A percentile compares a stretch with the other conserved stretches of the same genome.
These are phyloP conservation scores for Pyrenophora tritici-repentis DNA, from an alignment of 2,329 filamentous ascomycete genomes.

Conservation along the genomic window DNA sequence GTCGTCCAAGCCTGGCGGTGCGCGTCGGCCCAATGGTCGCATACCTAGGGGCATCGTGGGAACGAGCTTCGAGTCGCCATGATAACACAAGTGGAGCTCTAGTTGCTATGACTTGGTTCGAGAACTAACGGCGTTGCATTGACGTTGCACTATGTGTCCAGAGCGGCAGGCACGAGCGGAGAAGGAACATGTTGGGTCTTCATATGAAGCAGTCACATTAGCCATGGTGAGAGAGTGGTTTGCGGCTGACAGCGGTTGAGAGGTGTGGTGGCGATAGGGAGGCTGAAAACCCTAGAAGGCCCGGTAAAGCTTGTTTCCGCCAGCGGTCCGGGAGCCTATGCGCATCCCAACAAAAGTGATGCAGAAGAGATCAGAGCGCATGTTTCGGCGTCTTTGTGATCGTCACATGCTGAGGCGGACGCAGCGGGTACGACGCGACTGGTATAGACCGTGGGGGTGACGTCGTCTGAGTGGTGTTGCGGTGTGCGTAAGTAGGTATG, in stretches of 20 bases:
- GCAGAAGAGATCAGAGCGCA: conserved; percentile 18
- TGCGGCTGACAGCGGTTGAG: conserved; percentile 19
- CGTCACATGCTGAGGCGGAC: conserved; percentile 21
- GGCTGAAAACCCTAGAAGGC: conserved; percentile 31
- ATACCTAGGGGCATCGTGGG: conserved; percentile 27
- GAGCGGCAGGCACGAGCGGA: neutral
- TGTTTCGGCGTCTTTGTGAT: conserved; percentile 20
- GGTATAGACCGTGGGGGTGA: conserved; percentile 1
- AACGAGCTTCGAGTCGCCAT: conserved; percentile 13
- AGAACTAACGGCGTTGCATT: conserved; percentile 12
- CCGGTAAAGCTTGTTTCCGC: conserved; percentile 33
- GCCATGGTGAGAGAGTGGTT: conserved; percentile 8
- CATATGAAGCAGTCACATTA: neutral
- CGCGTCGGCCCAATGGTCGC: conserved; percentile 35
- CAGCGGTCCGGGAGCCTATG: conserved; percentile 13
- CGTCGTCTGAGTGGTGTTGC: neutral
- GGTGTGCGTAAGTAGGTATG: neutral
- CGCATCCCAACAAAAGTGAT: conserved; percentile 31
- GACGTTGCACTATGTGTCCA: conserved; percentile 5
- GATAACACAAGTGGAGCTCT: conserved; percentile 21
- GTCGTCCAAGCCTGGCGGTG: conserved; percentile 32
- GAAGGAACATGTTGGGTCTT: neutral
- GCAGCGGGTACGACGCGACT: conserved; percentile 4
- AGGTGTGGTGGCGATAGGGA: conserved; percentile 25
- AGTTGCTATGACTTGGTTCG: conserved; percentile 12